Conservation (phyloP, 805 yeast genomes). For the Komagataella mondaviorum region DNA sequence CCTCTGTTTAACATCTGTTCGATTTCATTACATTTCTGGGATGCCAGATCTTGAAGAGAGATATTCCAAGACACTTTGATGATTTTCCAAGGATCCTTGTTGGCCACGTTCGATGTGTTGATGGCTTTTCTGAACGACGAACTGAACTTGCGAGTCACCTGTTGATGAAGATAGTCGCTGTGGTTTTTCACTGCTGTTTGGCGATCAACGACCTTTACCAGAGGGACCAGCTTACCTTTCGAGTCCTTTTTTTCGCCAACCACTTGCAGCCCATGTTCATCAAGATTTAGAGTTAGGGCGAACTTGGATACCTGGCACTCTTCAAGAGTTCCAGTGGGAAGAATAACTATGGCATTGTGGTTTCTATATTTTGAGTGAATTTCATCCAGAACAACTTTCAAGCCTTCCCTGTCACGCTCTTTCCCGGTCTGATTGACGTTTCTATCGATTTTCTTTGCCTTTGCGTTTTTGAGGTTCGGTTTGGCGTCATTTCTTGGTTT, state of each 20-base stretch:
- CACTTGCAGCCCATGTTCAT: slow-evolving; percentile 12
- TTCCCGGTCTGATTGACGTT: neutral
- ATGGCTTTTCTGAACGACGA: neutral
- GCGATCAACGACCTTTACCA: slow-evolving; percentile 13
- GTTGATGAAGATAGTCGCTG: slow-evolving; percentile 10
- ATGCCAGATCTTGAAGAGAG: slow-evolving; percentile 32
- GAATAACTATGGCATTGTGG: neutral
- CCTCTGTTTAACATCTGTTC: slow-evolving; percentile 28
- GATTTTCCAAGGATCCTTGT: slow-evolving; percentile 21
- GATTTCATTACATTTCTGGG: slow-evolving; percentile 41
- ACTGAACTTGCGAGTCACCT: neutral
- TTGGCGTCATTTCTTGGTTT: neutral
- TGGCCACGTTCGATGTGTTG: slow-evolving; percentile 1
- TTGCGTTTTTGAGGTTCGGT: neutral
- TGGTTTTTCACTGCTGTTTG: slow-evolving; percentile 13
- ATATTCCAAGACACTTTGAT: slow-evolving; percentile 45
- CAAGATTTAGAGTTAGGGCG: slow-evolving; percentile 8
- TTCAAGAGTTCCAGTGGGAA: neutral
- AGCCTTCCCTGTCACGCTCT: neutral
- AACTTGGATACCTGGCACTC: slow-evolving; percentile 1
- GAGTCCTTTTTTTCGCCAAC: slow-evolving; percentile 7
- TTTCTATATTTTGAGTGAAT: neutral
- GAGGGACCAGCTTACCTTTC: slow-evolving; percentile 5
- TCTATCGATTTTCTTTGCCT: neutral
- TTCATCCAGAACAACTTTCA: neutral